Conservation (phyloP, 2,329 filamentous ascomycete genomes). For the Colletotrichum sp. region DNA sequence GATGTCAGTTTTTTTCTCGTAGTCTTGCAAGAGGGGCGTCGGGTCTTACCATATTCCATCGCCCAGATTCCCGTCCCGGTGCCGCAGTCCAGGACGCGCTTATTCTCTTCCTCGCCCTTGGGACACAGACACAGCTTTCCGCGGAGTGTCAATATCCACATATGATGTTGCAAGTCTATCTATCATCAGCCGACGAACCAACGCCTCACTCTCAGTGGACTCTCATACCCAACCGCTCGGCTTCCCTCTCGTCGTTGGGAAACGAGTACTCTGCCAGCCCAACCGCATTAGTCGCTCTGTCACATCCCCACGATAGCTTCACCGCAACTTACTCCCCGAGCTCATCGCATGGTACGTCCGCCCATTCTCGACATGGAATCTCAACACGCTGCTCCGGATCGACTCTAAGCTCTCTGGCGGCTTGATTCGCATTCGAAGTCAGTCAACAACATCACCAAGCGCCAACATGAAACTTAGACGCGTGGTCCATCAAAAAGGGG, state of each 20-base stretch:
- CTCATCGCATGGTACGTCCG: conserved; percentile 25
- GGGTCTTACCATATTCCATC: conserved; percentile 8
- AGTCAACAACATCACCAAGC: too few relatives aligned
- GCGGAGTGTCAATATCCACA: conserved; percentile 35
- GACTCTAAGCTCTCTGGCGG: conserved; percentile 1
- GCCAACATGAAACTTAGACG: not conserved
- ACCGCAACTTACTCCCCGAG: conserved; percentile 26
- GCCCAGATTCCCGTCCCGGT: conserved; percentile 24
- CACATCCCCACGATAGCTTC: not conserved
- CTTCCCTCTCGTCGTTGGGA: conserved; percentile 31
- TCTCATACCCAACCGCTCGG: conserved; percentile 30
- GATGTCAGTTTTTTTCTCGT: not conserved
- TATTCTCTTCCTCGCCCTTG: conserved; percentile 17
- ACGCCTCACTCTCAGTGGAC: not conserved
- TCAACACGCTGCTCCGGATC: conserved; percentile 12
- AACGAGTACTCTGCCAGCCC: conserved; percentile 28
- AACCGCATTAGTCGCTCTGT: not conserved
- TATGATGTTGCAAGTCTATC: conserved; percentile 40
- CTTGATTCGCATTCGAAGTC: not conserved
- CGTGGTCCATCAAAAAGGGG: not conserved
- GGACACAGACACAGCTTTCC: conserved; percentile 35
- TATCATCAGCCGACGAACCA: not conserved
- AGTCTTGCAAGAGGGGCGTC: too few relatives aligned
- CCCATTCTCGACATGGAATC: conserved; percentile 19
- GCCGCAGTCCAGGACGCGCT: conserved; percentile 24